Evolutionary conservation across 2,329 filamentous ascomycete species (phyloP).

Genomic region (Beauveria scarabaeidicola): DNA sequence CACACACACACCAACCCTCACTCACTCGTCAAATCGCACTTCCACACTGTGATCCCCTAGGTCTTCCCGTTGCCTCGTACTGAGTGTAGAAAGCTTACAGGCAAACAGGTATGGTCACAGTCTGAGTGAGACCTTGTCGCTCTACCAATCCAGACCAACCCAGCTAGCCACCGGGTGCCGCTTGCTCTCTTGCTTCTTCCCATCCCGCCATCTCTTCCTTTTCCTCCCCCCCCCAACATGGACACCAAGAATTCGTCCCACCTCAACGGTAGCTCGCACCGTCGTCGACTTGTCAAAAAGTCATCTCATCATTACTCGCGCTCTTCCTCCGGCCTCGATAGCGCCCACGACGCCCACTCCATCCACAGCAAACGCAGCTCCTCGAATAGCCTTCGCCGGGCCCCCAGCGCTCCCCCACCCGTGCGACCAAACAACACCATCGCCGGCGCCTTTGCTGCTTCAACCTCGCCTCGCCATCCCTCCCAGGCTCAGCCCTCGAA

Average conservation of each 20-base stretch:
- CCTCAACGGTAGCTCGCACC: constrained; percentile 40
- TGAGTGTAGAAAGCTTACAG: background rate
- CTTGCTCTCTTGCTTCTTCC: background rate
- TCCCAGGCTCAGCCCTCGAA: constrained; percentile 33
- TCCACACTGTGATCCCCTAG: background rate
- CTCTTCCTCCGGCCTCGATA: constrained; percentile 43
- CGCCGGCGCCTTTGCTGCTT: constrained; percentile 25
- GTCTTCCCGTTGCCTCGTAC: background rate
- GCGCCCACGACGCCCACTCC: constrained; percentile 45
- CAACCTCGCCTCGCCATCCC: constrained; percentile 40
- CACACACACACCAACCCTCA: background rate
- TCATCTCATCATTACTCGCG: constrained; percentile 40
- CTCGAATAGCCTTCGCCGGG: constrained; percentile 47
- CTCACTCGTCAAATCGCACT: background rate
- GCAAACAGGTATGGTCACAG: background rate
- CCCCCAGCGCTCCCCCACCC: constrained; percentile 52
- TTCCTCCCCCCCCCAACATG: constrained; percentile 30
- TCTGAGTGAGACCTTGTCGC: constrained; percentile 1
- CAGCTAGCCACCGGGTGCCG: background rate
- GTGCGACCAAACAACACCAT: constrained; percentile 38
- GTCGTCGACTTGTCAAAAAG: constrained; percentile 57
- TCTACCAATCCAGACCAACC: background rate
- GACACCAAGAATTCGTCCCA: constrained; percentile 33
- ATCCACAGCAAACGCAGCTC: constrained; percentile 57
- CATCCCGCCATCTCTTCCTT: background rate